phyloP scores from a whole-genome alignment of 1,139 yeast genomes.

The Pichia sp. region DNA sequence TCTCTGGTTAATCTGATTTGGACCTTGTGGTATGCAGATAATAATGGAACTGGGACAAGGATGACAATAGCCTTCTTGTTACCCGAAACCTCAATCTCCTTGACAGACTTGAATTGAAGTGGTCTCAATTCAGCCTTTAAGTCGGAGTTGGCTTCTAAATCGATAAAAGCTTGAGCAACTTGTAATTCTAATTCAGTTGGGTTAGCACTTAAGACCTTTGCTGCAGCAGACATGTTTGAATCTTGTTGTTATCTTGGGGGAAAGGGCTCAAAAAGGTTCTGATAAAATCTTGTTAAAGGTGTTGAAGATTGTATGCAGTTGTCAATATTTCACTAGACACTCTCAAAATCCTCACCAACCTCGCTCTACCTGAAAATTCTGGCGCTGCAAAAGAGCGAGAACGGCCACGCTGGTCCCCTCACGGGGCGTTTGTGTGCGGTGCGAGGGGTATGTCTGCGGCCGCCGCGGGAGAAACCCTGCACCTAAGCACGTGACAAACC shows the following conservation, averaged over 20 bases:
- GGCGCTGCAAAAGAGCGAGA: too few relatives aligned
- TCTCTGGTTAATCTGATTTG: slow-evolving; percentile 98
- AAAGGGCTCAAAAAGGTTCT: not conserved
- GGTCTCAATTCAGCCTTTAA: slow-evolving; percentile 98
- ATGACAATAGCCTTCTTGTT: slow-evolving; percentile 99
- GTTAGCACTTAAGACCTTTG: slow-evolving; percentile 87
- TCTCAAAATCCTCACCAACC: not conserved
- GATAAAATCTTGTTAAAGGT: too few relatives aligned
- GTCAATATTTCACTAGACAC: not conserved
- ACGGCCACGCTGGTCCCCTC: too few relatives aligned
- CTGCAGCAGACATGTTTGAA: slow-evolving; percentile 83
- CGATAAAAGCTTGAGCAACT: slow-evolving; percentile 99
- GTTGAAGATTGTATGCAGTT: not conserved
- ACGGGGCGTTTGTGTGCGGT: too few relatives aligned
- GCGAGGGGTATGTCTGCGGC: too few relatives aligned
- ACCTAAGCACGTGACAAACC: too few relatives aligned
- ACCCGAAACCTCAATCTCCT: slow-evolving; percentile 97
- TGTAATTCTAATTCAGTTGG: slow-evolving; percentile 99
- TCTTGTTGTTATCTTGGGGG: slow-evolving; percentile 2
- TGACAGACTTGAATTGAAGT: slow-evolving; percentile 97
- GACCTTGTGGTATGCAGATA: slow-evolving; percentile 93
- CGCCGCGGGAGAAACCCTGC: too few relatives aligned
- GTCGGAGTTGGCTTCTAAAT: slow-evolving; percentile 95
- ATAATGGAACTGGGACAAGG: slow-evolving; percentile 97
- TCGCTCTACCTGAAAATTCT: not conserved